Percentiles rank a stretch among this genome's conserved stretches.
Evolutionary conservation across 2,329 filamentous ascomycete species (phyloP).

Genomic region (Pseudocercospora fijiensis): DNA sequence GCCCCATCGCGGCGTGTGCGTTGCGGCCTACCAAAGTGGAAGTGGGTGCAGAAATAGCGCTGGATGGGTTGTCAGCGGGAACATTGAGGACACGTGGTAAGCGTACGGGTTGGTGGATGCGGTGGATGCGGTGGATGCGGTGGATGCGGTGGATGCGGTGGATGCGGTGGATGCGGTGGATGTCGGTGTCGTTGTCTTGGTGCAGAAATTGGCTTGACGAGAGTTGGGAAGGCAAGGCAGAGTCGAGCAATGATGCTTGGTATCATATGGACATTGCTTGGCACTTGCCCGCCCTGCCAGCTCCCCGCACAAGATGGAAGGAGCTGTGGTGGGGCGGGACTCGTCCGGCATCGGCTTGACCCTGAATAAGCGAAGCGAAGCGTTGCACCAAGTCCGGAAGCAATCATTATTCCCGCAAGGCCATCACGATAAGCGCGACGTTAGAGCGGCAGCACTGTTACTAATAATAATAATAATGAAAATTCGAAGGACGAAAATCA

Average conservation of each 20-base stretch:
- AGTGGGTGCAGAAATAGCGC: not conserved
- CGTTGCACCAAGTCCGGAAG: not conserved
- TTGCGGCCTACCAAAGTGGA: slow-evolving; percentile 2
- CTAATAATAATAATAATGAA: not conserved
- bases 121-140: slow-evolving; percentile 4
- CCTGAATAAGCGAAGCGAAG: too few relatives aligned
- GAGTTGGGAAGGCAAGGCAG: not conserved
- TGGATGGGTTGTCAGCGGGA: slow-evolving; percentile 2
- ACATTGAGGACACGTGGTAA: not conserved
- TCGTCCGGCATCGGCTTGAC: too few relatives aligned
- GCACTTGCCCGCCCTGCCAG: too few relatives aligned
- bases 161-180: slow-evolving; percentile 3
- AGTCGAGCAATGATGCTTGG: not conserved
- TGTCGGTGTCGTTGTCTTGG: too few relatives aligned
- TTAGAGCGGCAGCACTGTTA: slow-evolving; percentile 5
- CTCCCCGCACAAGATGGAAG: slow-evolving; percentile 3
- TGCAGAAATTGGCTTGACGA: not conserved
- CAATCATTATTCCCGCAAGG: slow-evolving; percentile 4
- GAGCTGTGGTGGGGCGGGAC: not conserved
- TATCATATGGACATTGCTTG: slow-evolving; percentile 3
- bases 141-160: slow-evolving; percentile 4
- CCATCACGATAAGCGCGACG: slow-evolving; percentile 9
- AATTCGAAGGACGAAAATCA: slow-evolving; percentile 1
- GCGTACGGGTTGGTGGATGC: slow-evolving; percentile 6
- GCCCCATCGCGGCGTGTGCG: slow-evolving; percentile 20